Base-by-base conservation (phyloP, 2,329 filamentous ascomycete genomes). In the Emergomyces africanus region DNA sequence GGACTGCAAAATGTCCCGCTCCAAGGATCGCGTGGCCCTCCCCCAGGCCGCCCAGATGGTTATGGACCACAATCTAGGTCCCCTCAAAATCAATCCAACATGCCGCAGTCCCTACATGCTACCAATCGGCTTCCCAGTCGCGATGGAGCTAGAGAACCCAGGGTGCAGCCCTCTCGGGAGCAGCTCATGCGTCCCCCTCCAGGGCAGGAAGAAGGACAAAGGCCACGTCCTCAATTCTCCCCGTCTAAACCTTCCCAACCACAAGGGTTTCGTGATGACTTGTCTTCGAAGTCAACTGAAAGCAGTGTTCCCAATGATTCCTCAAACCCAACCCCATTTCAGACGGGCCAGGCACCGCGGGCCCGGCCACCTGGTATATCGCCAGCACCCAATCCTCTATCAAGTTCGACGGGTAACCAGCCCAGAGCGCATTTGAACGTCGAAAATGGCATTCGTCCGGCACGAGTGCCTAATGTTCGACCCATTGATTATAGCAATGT, bases 141-240 rank as follows among this genome's bases (percentile, higher is more conserved):
- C 10, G 73, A 76, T 65, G 70, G 65, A 57, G 64, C 64, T 6
- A 68, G 63, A 25, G 71, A 72, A 28, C 30, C 59, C n/a, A 61
- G 69, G 51, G 67, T 67, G 54, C 69, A 68, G 57, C 64, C 69
- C 37, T 68, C 72, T 9, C 70, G 74, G 54, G 74, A 76, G 33
- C 71, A 70, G 12, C 62, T 66, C 20, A 63, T 74, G 55, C 69
- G 73, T 58, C 59, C 62, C 28, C 69, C 74, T 59, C 68, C 65
- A 59, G 76, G 73, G 59, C 71, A 74, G 9, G 75, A 77, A 44
- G 73, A 72, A 33, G 67, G 74, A 61, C 67, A 65, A 20, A 70
- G 64, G 49, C 65, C 66, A n/a, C 68, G 70, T 9, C 70, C 72
- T 61, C 70, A 70, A 20, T 63, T 66, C 57, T 65, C 56, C 25